Evolutionary conservation across 2,329 filamentous ascomycete genomes (phyloP).

Genomic region (Pseudodiploospora longispora): DNA sequence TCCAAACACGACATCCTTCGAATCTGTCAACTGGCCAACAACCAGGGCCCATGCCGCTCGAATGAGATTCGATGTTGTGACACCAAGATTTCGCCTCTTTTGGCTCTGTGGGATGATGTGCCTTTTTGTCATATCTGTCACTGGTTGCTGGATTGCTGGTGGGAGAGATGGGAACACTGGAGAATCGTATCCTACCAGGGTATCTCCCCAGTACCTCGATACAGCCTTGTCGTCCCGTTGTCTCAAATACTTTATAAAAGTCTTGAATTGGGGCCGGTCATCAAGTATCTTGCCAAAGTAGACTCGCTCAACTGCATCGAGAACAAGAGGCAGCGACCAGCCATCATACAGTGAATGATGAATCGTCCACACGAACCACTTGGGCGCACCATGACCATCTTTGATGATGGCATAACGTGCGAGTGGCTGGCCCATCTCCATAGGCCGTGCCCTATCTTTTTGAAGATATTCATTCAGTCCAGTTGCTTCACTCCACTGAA

Average conservation of each 20-base stretch:
- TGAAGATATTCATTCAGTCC: conserved; percentile 28
- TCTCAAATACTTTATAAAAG: conserved; percentile 36
- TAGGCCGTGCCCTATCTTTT: conserved; percentile 24
- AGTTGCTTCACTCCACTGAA: conserved; percentile 17
- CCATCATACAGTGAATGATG: conserved; percentile 46
- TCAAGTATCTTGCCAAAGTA: neutral
- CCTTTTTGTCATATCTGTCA: conserved; percentile 17
- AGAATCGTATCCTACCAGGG: neutral
- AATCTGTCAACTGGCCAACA: conserved; percentile 36
- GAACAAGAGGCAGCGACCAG: conserved; percentile 33
- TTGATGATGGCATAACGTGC: conserved; percentile 32
- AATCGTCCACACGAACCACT: conserved; percentile 30
- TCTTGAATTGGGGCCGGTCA: conserved; percentile 23
- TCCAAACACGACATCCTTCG: conserved; percentile 32
- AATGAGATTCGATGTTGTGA: conserved; percentile 8
- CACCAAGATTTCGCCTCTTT: neutral
- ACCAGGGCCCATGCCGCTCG: conserved; percentile 42
- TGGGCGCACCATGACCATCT: conserved; percentile 24
- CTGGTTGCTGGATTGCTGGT: neutral
- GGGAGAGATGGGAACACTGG: conserved; percentile 1
- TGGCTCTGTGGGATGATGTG: conserved; percentile 29
- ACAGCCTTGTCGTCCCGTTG: neutral
- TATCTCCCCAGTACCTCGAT: neutral
- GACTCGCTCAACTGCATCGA: conserved; percentile 18
- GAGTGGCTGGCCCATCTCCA: conserved; percentile 31